These are phyloP conservation scores for Saccharomyces hybrid DNA, from an alignment of 1,139 yeast genomes.

Conservation along the genomic window DNA sequence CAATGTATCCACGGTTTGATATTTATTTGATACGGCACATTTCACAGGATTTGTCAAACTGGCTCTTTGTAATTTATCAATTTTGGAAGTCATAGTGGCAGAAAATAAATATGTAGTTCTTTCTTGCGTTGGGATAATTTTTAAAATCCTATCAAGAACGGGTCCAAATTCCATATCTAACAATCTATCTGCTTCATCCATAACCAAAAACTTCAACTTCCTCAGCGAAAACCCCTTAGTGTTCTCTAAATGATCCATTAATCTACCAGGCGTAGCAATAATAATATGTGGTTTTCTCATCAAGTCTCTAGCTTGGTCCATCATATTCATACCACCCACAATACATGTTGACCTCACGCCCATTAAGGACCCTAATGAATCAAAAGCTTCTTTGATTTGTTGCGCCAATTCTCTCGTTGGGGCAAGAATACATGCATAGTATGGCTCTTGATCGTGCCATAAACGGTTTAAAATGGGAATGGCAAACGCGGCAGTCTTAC, in stretches of 20 bases:
- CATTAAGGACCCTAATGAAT: constrained; percentile 84
- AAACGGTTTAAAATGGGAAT: constrained; percentile 84
- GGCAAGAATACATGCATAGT: constrained; percentile 82
- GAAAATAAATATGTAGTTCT: constrained; percentile 85
- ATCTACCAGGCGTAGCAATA: constrained; percentile 95
- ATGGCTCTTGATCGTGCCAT: constrained; percentile 83
- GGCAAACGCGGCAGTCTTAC: constrained; percentile 82
- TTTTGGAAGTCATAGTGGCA: constrained; percentile 94
- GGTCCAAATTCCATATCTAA: constrained; percentile 97
- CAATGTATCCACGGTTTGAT: constrained; percentile 88
- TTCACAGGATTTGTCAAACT: constrained; percentile 83
- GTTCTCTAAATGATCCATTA: constrained; percentile 90
- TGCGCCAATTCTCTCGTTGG: constrained; percentile 97
- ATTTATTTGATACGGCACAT: constrained; percentile 81
- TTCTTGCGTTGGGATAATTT: constrained; percentile 61
- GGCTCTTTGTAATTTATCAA: constrained; percentile 90
- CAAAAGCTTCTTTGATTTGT: constrained; percentile 92
- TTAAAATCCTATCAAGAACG: constrained; percentile 77
- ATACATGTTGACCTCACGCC: constrained; percentile 81
- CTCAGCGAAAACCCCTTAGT: constrained; percentile 86
- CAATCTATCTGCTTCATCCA: constrained; percentile 96
- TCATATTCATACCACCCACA: constrained; percentile 98
- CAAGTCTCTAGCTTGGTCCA: constrained; percentile 92
- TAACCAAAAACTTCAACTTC: constrained; percentile 71
- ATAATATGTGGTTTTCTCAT: constrained; percentile 90